Evolutionary conservation across 2,329 filamentous ascomycete species (phyloP).

Genomic region (Xylariaceae sp.): DNA sequence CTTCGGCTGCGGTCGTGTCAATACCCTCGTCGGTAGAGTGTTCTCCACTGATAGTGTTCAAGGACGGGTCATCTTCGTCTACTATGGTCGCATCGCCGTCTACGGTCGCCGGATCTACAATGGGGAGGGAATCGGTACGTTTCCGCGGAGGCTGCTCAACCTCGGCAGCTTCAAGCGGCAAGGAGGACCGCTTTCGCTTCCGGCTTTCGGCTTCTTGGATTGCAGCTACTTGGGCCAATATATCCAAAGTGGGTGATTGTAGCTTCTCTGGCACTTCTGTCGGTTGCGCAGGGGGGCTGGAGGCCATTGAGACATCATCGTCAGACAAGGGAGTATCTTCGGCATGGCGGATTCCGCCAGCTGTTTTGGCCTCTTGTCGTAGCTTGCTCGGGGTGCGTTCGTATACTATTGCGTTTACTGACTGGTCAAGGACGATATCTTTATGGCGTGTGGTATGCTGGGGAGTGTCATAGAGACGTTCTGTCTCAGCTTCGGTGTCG

Average conservation of each 20-base stretch:
- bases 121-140: slow-evolving; percentile 37
- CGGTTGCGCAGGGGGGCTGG: slow-evolving; percentile 41
- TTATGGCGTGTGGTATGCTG: slow-evolving; percentile 65
- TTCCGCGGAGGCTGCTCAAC: slow-evolving; percentile 34
- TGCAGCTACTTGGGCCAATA: slow-evolving; percentile 41
- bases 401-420: slow-evolving; percentile 60
- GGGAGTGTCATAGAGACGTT: slow-evolving; percentile 90
- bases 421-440: slow-evolving; percentile 65
- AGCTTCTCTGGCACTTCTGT: slow-evolving; percentile 33
- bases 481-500: slow-evolving; percentile 89
- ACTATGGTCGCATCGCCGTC: slow-evolving; percentile 44
- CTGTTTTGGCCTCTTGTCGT: slow-evolving; percentile 49
- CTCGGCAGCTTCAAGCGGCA: slow-evolving; percentile 34
- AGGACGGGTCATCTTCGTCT: slow-evolving; percentile 45
- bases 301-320: slow-evolving; percentile 42
- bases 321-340: slow-evolving; percentile 48
- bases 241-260: slow-evolving; percentile 41
- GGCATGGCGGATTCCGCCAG: slow-evolving; percentile 44
- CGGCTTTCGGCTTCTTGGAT: slow-evolving; percentile 42
- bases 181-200: slow-evolving; percentile 45
- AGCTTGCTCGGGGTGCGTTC: slow-evolving; percentile 81
- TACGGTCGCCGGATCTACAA: slow-evolving; percentile 35
- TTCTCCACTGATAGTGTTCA: slow-evolving; percentile 41
- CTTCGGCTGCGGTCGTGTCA: slow-evolving; percentile 31
- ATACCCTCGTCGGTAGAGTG: slow-evolving; percentile 43